A percentile compares a stretch with the other conserved stretches of the same genome.
Evolutionary conservation across 2,329 filamentous ascomycete species (phyloP).

Genomic region (Aureobasidium sp.): DNA sequence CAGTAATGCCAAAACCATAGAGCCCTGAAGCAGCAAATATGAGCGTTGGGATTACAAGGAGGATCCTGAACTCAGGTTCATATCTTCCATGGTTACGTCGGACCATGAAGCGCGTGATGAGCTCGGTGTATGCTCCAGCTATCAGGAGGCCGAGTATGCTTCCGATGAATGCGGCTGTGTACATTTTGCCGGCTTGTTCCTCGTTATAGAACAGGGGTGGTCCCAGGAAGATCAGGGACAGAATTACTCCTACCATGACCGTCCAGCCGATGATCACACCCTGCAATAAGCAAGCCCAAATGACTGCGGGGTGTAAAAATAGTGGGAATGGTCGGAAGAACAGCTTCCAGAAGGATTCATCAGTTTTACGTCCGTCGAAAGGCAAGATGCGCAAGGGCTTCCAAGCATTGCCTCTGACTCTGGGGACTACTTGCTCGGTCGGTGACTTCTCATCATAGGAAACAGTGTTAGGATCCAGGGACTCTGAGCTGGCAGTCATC

Average conservation of each 20-base stretch:
- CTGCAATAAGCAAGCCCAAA: conserved; percentile 77
- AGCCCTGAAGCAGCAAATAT: conserved; percentile 70
- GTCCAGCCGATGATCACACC: conserved; percentile 93
- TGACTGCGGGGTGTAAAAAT: conserved; percentile 74
- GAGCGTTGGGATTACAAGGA: conserved; percentile 76
- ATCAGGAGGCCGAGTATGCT: conserved; percentile 70
- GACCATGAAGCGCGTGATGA: conserved; percentile 63
- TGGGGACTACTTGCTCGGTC: not conserved
- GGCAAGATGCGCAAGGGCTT: conserved; percentile 50
- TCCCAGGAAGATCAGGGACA: conserved; percentile 75
- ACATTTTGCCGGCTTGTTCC: conserved; percentile 76
- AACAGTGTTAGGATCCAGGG: not conserved
- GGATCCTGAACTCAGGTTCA: conserved; percentile 83
- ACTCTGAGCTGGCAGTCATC: not conserved
- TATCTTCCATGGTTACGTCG: conserved; percentile 71
- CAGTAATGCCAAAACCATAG: conserved; percentile 76
- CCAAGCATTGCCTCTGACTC: conserved; percentile 10
- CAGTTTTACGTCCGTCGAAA: conserved; percentile 76
- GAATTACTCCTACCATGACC: conserved; percentile 78
- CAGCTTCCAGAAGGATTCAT: conserved; percentile 63
- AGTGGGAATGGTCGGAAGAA: conserved; percentile 71
- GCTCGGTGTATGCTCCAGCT: conserved; percentile 69
- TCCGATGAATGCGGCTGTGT: conserved; percentile 78
- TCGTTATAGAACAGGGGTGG: conserved; percentile 77
- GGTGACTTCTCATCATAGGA: not conserved